Evolutionary conservation across 169 alveolate species (phyloP).

Genomic region (Theileria sp.): DNA sequence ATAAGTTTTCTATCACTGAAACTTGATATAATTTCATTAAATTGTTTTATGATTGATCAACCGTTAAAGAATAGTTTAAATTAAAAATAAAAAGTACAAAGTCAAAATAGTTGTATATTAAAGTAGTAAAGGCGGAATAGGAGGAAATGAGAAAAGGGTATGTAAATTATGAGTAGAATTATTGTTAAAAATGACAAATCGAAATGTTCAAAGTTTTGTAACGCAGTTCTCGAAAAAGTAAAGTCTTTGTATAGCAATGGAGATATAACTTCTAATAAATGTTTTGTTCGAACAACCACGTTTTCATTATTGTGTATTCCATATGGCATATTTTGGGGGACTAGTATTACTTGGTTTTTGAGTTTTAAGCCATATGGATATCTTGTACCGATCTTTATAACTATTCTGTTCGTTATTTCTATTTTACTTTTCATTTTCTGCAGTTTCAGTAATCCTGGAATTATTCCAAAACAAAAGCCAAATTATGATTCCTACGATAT

Average conservation of each 20-base stretch:
- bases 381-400: constrained; percentile 15
- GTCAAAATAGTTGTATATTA: background rate
- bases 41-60: background rate
- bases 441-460: constrained; percentile 49
- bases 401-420: constrained; percentile 22
- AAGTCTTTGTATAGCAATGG: background rate
- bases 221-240: background rate
- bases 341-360: constrained; percentile 41
- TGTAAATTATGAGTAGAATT: background rate
- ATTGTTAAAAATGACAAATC: background rate
- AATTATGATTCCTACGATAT: constrained; percentile 23
- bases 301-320: constrained; percentile 19
- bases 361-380: constrained; percentile 2
- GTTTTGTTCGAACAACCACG: constrained; percentile 8
- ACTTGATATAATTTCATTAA: background rate
- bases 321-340: constrained; percentile 14
- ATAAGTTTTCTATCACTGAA: background rate
- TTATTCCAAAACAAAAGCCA: constrained; percentile 38
- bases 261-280: background rate
- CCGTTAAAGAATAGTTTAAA: background rate
- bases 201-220: background rate
- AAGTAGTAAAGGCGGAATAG: background rate
- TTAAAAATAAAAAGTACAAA: background rate
- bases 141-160: background rate
- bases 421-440: constrained; percentile 28